phyloP scores from a whole-genome alignment of 495 filamentous ascomycete species.

The Xanthoparmelia taractica region DNA sequence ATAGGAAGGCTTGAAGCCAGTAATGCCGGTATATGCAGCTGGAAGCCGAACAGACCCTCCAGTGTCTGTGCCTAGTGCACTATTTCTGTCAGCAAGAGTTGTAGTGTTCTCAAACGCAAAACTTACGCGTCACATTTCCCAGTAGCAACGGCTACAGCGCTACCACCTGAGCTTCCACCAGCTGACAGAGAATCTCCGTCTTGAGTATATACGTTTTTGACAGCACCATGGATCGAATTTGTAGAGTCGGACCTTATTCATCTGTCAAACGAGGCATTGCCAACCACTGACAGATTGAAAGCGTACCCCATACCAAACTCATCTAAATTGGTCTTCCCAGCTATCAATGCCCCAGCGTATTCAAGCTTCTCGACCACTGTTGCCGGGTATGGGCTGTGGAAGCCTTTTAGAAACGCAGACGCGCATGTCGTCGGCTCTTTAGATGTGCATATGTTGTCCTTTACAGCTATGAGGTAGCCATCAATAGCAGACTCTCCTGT shows the following conservation, averaged over 20 bases:
- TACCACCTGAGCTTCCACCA: constrained; percentile 91
- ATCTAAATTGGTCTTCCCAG: constrained; percentile 86
- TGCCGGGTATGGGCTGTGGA: constrained; percentile 72
- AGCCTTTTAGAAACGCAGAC: constrained; percentile 63
- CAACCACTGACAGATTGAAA: neutral
- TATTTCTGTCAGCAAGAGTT: constrained; percentile 26
- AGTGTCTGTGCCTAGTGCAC: constrained; percentile 87
- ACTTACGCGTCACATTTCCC: constrained; percentile 59
- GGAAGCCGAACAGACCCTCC: constrained; percentile 89
- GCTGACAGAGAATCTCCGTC: constrained; percentile 48
- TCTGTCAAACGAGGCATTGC: constrained; percentile 7
- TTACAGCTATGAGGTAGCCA: constrained; percentile 63
- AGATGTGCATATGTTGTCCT: constrained; percentile 81
- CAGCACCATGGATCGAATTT: constrained; percentile 63
- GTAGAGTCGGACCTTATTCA: constrained; percentile 59
- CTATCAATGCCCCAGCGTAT: constrained; percentile 54
- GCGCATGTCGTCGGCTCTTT: constrained; percentile 70
- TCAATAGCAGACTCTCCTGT: constrained; percentile 26
- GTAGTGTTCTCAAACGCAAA: neutral
- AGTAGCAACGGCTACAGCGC: constrained; percentile 74
- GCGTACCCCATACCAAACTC: constrained; percentile 90
- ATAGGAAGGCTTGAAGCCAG: constrained; percentile 93
- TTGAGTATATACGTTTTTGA: constrained; percentile 40
- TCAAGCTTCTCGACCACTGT: constrained; percentile 66
- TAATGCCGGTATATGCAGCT: constrained; percentile 77